phyloP scores from a whole-genome alignment of 805 yeast genomes.

The Starmera amethionina region DNA sequence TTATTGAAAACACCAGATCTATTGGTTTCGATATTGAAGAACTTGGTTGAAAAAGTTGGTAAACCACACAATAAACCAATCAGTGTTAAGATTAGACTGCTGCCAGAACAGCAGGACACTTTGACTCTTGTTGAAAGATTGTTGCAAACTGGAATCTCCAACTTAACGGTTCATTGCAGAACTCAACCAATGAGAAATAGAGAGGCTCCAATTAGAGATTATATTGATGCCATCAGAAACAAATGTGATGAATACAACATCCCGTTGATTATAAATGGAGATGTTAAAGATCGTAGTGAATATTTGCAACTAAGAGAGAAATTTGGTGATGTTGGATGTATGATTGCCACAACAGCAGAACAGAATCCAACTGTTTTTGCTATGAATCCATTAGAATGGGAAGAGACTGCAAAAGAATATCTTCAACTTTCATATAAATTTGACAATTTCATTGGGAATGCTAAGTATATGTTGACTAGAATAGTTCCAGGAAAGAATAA shows the following conservation, averaged over 20 bases:
- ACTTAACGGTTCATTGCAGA: slow-evolving; percentile 88
- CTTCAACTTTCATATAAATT: slow-evolving; percentile 39
- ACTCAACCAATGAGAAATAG: slow-evolving; percentile 83
- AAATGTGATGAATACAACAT: slow-evolving; percentile 56
- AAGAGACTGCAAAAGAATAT: slow-evolving; percentile 43
- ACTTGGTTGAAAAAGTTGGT: slow-evolving; percentile 75
- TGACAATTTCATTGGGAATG: slow-evolving; percentile 59
- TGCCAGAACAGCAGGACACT: slow-evolving; percentile 56
- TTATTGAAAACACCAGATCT: slow-evolving; percentile 72
- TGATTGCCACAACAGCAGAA: slow-evolving; percentile 93
- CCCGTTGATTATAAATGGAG: slow-evolving; percentile 78
- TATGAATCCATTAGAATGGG: slow-evolving; percentile 38
- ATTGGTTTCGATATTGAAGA: slow-evolving; percentile 55
- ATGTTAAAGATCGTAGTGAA: slow-evolving; percentile 45
- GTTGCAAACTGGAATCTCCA: slow-evolving; percentile 71
- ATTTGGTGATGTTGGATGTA: slow-evolving; percentile 71
- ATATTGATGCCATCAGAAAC: slow-evolving; percentile 48
- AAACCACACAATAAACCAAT: slow-evolving; percentile 67
- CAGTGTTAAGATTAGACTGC: slow-evolving; percentile 79
- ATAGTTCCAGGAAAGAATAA: slow-evolving; percentile 69
- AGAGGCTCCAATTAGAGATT: slow-evolving; percentile 68
- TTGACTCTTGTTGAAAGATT: slow-evolving; percentile 45
- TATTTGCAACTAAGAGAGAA: slow-evolving; percentile 37
- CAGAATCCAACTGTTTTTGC: slow-evolving; percentile 71
- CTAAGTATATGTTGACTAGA: slow-evolving; percentile 72